phyloP scores from a whole-genome alignment of 2,329 filamentous ascomycete genomes.

The Ambrosiella beaveri region DNA sequence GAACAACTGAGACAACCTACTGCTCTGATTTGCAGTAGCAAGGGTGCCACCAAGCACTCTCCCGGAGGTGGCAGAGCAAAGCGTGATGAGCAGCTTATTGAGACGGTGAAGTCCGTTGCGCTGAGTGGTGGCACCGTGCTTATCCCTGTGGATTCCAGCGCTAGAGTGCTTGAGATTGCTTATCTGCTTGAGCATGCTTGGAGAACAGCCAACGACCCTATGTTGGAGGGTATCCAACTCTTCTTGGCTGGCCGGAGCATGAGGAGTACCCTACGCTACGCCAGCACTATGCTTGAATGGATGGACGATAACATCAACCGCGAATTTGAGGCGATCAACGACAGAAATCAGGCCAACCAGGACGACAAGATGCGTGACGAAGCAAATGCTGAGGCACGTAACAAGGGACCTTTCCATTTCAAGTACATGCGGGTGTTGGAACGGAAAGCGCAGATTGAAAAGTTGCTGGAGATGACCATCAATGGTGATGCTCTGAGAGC shows the following conservation, averaged over 20 bases:
- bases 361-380: slow-evolving; percentile 23
- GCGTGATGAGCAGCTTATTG: slow-evolving; percentile 69
- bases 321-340: slow-evolving; percentile 60
- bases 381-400: slow-evolving; percentile 15
- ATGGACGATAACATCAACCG: slow-evolving; percentile 93
- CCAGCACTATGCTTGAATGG: slow-evolving; percentile 95
- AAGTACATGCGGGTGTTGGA: slow-evolving; percentile 71
- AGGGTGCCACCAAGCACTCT: slow-evolving; percentile 56
- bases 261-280: slow-evolving; percentile 75
- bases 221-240: slow-evolving; percentile 39
- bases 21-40: slow-evolving; percentile 79
- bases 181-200: slow-evolving; percentile 88
- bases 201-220: slow-evolving; percentile 46
- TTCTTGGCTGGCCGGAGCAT: slow-evolving; percentile 78
- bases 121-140: slow-evolving; percentile 75
- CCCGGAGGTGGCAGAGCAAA: slow-evolving; percentile 57
- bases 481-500: slow-evolving; percentile 23
- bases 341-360: slow-evolving; percentile 32
- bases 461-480: slow-evolving; percentile 35
- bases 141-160: slow-evolving; percentile 87
- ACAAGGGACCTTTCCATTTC: slow-evolving; percentile 72
- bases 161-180: slow-evolving; percentile 78
- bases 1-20: slow-evolving; percentile 88
- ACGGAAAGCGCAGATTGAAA: slow-evolving; percentile 61
- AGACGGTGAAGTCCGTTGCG: slow-evolving; percentile 64